Conservation (phyloP, 2,329 filamentous ascomycete genomes). For the Mycosphaerella sp. region DNA sequence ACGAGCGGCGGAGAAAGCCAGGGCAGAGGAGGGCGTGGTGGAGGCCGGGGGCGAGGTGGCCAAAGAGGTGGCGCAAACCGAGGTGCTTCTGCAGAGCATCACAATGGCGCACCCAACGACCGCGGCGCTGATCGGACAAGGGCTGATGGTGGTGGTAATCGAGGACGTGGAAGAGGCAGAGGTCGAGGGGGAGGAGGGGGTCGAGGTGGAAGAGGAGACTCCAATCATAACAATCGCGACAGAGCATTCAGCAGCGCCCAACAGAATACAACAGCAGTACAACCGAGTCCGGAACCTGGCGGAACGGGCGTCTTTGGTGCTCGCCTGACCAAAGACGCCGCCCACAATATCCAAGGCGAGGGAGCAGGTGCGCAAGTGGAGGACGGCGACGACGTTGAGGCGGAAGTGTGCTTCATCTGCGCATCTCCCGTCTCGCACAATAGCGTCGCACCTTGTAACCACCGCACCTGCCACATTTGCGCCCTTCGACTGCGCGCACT, state of each 20-base stretch:
- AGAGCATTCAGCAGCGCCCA: conserved; percentile 28
- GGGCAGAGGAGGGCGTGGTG: conserved; percentile 12
- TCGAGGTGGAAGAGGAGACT: conserved; percentile 31
- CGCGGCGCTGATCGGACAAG: conserved; percentile 10
- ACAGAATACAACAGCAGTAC: conserved; percentile 23
- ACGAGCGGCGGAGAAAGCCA: conserved; percentile 5
- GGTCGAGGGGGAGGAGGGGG: conserved; percentile 24
- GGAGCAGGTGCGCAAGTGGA: conserved; percentile 14
- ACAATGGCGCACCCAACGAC: conserved; percentile 11
- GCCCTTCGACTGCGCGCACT: conserved; percentile 82
- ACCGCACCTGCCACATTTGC: conserved; percentile 95
- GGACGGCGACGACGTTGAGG: conserved; percentile 33
- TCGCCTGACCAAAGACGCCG: conserved; percentile 45
- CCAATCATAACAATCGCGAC: conserved; percentile 27
- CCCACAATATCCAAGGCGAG: conserved; percentile 32
- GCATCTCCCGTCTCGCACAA: conserved; percentile 83
- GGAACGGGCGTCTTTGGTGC: conserved; percentile 39
- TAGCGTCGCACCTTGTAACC: conserved; percentile 88
- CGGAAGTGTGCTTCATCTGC: conserved; percentile 94
- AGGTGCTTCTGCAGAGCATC: conserved; percentile 11
- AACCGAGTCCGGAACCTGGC: conserved; percentile 36
- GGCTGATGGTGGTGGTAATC: conserved; percentile 12
- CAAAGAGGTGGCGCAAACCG: conserved; percentile 20
- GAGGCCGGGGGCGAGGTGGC: conserved; percentile 18
- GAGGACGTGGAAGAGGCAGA: conserved; percentile 26